Conservation (phyloP, 176 grass and related monocot genomes). For the Rhynchospora breviuscula region DNA sequence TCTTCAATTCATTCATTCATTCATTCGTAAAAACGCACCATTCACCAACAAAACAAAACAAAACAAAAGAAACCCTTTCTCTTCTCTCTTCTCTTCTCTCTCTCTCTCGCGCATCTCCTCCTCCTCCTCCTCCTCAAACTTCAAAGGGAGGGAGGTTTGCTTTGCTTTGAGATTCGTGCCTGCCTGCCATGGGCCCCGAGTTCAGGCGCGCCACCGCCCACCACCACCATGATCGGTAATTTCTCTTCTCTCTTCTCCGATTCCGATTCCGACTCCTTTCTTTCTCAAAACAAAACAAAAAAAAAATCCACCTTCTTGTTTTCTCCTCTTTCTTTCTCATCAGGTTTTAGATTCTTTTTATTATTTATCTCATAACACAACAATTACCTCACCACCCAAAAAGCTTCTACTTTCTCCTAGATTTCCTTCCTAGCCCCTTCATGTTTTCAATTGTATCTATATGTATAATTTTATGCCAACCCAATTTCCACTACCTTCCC, state of each 20-base stretch:
- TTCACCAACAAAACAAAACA: background rate
- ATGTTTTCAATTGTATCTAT: background rate
- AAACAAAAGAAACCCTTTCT: background rate
- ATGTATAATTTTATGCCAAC: background rate
- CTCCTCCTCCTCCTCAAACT: no score
- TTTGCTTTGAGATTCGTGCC: background rate
- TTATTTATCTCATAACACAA: background rate
- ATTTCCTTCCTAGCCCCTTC: background rate
- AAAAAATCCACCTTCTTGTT: no score
- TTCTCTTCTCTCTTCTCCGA: background rate
- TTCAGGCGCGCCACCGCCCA: background rate
- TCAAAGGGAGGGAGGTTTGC: no score
- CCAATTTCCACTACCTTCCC: background rate
- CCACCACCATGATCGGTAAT: slow-evolving; percentile 9
- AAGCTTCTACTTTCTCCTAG: background rate
- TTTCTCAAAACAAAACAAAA: no score
- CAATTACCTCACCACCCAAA: background rate
- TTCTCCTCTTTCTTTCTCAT: background rate
- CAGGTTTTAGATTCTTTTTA: background rate
- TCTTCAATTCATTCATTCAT: background rate
- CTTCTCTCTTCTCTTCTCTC: background rate
- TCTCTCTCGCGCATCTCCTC: no score
- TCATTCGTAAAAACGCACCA: no score
- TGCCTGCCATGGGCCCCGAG: background rate
- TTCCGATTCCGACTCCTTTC: no score